Percentiles rank a stretch among this genome's conserved stretches.
phyloP scores from a whole-genome alignment of 2,329 filamentous ascomycete species.

The Cordyceps cateniannulata region DNA sequence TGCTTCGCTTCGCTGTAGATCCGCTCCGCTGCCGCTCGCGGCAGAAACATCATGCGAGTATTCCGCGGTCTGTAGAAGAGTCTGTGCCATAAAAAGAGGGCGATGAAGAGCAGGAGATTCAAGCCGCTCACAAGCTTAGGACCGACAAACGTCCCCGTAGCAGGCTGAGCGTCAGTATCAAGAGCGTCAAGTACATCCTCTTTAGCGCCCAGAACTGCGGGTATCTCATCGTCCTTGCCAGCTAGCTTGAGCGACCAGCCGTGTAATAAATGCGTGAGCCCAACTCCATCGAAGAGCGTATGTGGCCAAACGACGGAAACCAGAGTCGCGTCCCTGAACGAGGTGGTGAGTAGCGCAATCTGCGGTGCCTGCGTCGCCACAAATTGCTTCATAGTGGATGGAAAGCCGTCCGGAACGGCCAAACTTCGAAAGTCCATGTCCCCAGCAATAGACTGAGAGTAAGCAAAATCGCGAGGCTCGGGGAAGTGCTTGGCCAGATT shows the following conservation, averaged over 20 bases:
- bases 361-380: not conserved
- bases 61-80: not conserved
- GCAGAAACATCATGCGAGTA: not conserved
- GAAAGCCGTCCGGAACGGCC: not conserved
- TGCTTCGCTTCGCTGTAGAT: constrained; percentile 20
- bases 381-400: not conserved
- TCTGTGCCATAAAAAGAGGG: constrained; percentile 1
- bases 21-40: not conserved
- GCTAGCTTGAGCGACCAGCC: constrained; percentile 38
- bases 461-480: not conserved
- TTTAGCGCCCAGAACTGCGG: constrained; percentile 19
- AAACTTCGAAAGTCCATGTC: not conserved
- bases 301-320: constrained; percentile 39
- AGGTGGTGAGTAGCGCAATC: constrained; percentile 25
- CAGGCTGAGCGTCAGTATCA: not conserved
- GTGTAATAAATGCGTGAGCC: constrained; percentile 31
- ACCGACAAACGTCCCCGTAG: not conserved
- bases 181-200: constrained; percentile 1
- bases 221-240: constrained; percentile 34
- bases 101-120: not conserved
- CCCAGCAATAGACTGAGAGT: not conserved
- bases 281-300: constrained; percentile 38
- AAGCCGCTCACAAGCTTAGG: constrained; percentile 1
- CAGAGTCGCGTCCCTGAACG: constrained; percentile 41
- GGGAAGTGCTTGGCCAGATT: not conserved